Evolutionary conservation across 2,329 filamentous ascomycete genomes (phyloP), one percentile per base, ranked within the genome.

Genomic region (Monilinia fructicola): DNA sequence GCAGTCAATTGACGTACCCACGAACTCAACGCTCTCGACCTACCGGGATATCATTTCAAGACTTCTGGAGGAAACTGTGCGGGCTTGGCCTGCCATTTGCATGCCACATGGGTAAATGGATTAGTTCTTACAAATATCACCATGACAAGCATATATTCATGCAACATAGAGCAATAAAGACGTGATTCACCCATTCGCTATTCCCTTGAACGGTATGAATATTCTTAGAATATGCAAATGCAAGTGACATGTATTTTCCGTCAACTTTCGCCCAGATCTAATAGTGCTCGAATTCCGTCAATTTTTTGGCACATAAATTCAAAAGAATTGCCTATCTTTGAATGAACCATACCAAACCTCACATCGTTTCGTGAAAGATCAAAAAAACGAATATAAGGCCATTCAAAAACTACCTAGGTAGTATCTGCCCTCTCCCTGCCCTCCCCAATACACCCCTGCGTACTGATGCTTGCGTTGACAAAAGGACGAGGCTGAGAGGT

Each of bases 161-260:
- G 71, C 71, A 70, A 71, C 67, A 73, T 75, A 75, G 69, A 54
- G 69, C 68, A 75, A 75, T 73, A 67, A 65, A 74, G 72, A 74
- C 74, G 72, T 74, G 66, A 73, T 74, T 74, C 73, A 74, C 72
- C 71, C 72, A 73, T 44, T 23, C 62, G 16, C 16, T 4, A 10
- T 2, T 21, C 6, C n/a, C 16, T 9, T 7, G 28, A 4, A 35
- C 14, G 14, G 11, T 23, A 48, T 48, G 21, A 26, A 48, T 16
- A 9, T 35, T 3, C 3, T 21, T 28, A 12, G 7, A 23, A 48
- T 7, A 23, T 50, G 28, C 6, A 48, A 60, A 35, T 60, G 21
- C 14, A 38, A 60, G 31, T 38, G 31, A 38, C 9, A 60, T n/a
- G 35, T 31, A 48, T 35, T 18, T 35, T 21, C 23, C 4, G 7